A percentile compares a stretch with the other conserved stretches of the same genome.
phyloP scores from a whole-genome alignment of 2,329 filamentous ascomycete genomes.

The Colletotrichum cordylinicola region DNA sequence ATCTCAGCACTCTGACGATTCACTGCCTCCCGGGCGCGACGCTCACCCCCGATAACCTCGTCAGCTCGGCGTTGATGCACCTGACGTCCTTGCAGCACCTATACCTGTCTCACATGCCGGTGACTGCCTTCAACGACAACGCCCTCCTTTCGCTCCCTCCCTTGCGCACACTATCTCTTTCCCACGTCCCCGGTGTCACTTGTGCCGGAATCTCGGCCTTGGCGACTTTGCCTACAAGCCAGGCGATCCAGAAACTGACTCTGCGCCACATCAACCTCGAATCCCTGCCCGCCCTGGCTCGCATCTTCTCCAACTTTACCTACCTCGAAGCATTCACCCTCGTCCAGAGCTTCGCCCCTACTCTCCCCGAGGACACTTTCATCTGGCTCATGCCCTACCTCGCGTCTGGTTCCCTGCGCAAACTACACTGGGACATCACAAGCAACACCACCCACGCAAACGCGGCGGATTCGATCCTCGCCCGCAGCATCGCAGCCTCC shows the following conservation, averaged over 20 bases:
- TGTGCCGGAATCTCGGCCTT: constrained; percentile 62
- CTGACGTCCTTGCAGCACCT: constrained; percentile 63
- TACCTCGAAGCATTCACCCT: constrained; percentile 56
- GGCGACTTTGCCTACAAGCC: constrained; percentile 53
- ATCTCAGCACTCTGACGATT: constrained; percentile 62
- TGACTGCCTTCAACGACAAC: constrained; percentile 61
- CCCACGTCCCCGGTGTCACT: constrained; percentile 61
- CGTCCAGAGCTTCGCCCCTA: constrained; percentile 59
- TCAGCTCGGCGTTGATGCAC: constrained; percentile 53
- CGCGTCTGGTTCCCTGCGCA: constrained; percentile 57
- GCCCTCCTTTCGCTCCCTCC: constrained; percentile 60
- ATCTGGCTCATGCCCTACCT: constrained; percentile 71
- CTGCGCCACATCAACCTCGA: constrained; percentile 63
- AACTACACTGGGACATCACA: constrained; percentile 71
- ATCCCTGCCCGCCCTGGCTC: constrained; percentile 61
- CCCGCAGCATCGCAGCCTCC: constrained; percentile 63
- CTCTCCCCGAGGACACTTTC: constrained; percentile 59
- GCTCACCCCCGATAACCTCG: constrained; percentile 56
- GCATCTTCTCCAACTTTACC: constrained; percentile 62
- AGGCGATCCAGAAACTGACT: constrained; percentile 53
- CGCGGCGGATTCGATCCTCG: constrained; percentile 66
- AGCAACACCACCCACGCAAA: constrained; percentile 48
- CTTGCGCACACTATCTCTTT: constrained; percentile 60
- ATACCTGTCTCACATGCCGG: constrained; percentile 63
- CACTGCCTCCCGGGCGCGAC: constrained; percentile 64